Base-by-base conservation (phyloP, 2,329 filamentous ascomycete genomes). In the Geosmithia putterillii region DNA sequence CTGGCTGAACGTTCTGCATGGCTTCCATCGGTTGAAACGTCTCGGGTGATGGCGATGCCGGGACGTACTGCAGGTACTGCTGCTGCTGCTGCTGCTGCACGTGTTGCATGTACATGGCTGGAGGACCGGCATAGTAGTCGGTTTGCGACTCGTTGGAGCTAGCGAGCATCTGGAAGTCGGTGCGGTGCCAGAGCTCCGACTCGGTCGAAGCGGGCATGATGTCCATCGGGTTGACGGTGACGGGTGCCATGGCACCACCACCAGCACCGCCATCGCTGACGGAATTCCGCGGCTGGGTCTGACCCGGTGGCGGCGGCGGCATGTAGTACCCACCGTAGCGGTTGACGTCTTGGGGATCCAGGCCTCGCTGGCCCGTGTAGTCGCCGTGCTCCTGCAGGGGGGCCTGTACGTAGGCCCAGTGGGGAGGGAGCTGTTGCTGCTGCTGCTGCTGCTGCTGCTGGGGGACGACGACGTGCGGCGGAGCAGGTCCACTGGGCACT, bases 151-250 rank as follows among this genome's bases (percentile, higher is more conserved):
- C 37, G 38, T 55, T 45, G 20, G 58, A 53, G 9, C 54, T 51
- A 21, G 54, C 45, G 36, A 51, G 54, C 34, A 65, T 51, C 44
- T 63, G 54, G 43, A 62, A 58, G 46, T 64, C 62, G 15, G 57
- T 63, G 32, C 56, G 52, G 42, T 65, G 55, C 55, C 57, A 62
- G 22, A 59, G 45, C 45, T 65, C 63, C 7, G 56, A 56, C 45
- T 64, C 54, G 3, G 61, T 63, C 15, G 57, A 59, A 3, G 63
- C 57, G 5, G 63, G 66, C 71, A 73, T 73, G 23, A 74, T 66
- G 41, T 72, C 68, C 65, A 72, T 72, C 1, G 71, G 71, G 36
- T 73, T 74, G 9, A 71, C 69, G 4, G 70, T 74, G 28, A 67
- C 68, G 3, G 65, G 64, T 2, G 63, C 59, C n/a, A n/a, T n/a